Conservation (phyloP, 768 basidiomycete species). For the Lactarius evosmus region DNA sequence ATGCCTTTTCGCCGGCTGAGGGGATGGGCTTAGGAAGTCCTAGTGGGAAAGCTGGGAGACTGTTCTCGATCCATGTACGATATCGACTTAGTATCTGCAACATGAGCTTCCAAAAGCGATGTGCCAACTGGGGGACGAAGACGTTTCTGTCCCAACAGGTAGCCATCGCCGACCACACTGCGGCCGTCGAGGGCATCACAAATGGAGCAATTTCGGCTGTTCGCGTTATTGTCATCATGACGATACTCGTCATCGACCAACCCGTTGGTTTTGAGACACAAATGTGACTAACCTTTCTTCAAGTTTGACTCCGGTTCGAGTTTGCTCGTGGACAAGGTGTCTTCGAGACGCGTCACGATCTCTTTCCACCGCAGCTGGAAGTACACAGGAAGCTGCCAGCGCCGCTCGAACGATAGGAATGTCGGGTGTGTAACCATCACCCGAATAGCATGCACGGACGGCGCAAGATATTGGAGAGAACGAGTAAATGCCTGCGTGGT, state of each 20-base stretch:
- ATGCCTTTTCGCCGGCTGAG: slow-evolving; percentile 34
- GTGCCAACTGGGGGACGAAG: slow-evolving; percentile 75
- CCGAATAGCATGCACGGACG: slow-evolving; percentile 65
- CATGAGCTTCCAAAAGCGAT: slow-evolving; percentile 88
- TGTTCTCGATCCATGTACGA: slow-evolving; percentile 45
- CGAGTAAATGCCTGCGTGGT: slow-evolving; percentile 79
- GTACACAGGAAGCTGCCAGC: slow-evolving; percentile 97
- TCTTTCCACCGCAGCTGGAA: slow-evolving; percentile 98
- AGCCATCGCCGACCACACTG: slow-evolving; percentile 67
- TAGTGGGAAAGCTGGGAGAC: slow-evolving; percentile 44
- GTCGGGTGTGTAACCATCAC: slow-evolving; percentile 70
- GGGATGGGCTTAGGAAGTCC: slow-evolving; percentile 33
- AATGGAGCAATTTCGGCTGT: slow-evolving; percentile 39
- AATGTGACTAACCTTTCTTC: slow-evolving; percentile 38
- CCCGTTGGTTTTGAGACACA: not conserved
- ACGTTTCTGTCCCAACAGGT: slow-evolving; percentile 87
- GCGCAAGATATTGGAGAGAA: slow-evolving; percentile 78
- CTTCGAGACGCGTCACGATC: slow-evolving; percentile 75
- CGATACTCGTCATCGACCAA: not conserved
- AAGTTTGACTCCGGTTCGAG: slow-evolving; percentile 40
- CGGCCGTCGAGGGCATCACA: slow-evolving; percentile 59
- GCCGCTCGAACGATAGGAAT: slow-evolving; percentile 68
- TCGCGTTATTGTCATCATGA: slow-evolving; percentile 2
- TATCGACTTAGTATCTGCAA: slow-evolving; percentile 61
- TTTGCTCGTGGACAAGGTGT: slow-evolving; percentile 45